These are phyloP conservation scores for Nicotiana paniculata DNA, from an alignment of 257 asterid genomes.

Conservation along the genomic window DNA sequence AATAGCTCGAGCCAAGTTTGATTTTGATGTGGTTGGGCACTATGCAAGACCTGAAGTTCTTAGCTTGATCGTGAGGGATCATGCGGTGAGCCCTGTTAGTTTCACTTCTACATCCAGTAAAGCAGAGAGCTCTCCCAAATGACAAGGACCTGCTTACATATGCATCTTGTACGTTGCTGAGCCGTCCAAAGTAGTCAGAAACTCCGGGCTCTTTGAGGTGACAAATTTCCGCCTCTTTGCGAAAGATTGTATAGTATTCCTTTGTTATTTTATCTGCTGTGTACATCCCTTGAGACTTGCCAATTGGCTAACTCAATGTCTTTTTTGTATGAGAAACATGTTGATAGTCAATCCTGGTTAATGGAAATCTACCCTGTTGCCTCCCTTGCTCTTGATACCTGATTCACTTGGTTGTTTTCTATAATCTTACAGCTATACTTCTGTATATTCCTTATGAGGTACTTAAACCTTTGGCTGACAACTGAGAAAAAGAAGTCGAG, in stretches of 20 bases:
- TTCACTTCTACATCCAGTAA: constrained; percentile 60
- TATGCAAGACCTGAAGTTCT: constrained; percentile 89
- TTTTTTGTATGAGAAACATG: neutral
- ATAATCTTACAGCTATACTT: neutral
- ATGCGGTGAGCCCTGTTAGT: constrained; percentile 59
- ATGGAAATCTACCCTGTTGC: neutral
- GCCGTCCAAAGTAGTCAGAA: neutral
- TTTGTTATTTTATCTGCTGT: neutral
- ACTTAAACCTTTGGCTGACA: too few relatives aligned
- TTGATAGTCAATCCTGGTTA: neutral
- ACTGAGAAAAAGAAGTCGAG: too few relatives aligned
- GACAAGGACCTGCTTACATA: neutral
- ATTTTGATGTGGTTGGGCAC: constrained; percentile 93
- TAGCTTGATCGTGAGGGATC: constrained; percentile 73
- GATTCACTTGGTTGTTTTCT: neutral
- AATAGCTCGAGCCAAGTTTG: constrained; percentile 82
- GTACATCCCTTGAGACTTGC: neutral
- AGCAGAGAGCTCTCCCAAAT: constrained; percentile 36
- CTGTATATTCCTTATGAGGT: neutral
- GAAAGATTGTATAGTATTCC: neutral
- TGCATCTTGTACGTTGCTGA: neutral
- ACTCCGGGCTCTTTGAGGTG: neutral
- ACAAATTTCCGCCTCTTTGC: neutral
- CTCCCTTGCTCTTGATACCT: neutral
- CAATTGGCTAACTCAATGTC: neutral